Base-by-base conservation (phyloP, 2,329 filamentous ascomycete species). In the Fusarium kyushuense region DNA sequence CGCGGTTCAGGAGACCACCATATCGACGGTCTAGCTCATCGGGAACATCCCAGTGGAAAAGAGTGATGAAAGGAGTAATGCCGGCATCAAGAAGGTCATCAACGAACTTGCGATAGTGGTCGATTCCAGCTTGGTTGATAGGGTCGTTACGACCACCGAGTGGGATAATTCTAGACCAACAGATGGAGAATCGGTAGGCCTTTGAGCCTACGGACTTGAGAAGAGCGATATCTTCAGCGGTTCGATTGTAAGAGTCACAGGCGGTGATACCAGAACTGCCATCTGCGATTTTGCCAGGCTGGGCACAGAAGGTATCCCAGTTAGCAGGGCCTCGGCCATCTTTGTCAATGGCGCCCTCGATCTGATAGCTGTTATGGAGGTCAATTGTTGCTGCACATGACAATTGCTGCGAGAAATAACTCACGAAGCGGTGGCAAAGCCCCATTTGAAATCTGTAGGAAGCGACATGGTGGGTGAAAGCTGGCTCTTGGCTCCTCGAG, bases 41-140 rank as follows among this genome's bases (percentile, higher is more conserved):
- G 5, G 93, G 93, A 11, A 96, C 84, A 80, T 97, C 93, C 93
- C 93, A 96, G 80, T 97, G 93, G 79, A 91, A 92, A 17, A 97
- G 84, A 5, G 93, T 97, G 74, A 96, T 87, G 77, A 96, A 89
- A 2, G 93, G 93, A 23, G 84, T 87, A 74, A 97, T 96, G 61
- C 90, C 92, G 8, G 90, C 92, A 6, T 85, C 91, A 43, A 91
- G 84, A 49, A 96, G 84, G 74, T 92, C 91, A 76, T 96, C 91
- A 42, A 94, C 89, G 65, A 96, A 90, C 74, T 90, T 89, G 76
- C 89, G 84, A 79, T 96, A 97, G 82, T 92, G 90, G 71, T 91
- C 86, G 40, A 97, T 80, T 27, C 93, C 93, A 59, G 87, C 86
- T 74, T 92, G 84, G 81, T 96, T 97, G 80, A 96, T 76, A 23